A percentile compares a stretch with the other conserved stretches of the same genome.
phyloP scores from a whole-genome alignment of 805 yeast genomes.

The Candida sphagnicola region DNA sequence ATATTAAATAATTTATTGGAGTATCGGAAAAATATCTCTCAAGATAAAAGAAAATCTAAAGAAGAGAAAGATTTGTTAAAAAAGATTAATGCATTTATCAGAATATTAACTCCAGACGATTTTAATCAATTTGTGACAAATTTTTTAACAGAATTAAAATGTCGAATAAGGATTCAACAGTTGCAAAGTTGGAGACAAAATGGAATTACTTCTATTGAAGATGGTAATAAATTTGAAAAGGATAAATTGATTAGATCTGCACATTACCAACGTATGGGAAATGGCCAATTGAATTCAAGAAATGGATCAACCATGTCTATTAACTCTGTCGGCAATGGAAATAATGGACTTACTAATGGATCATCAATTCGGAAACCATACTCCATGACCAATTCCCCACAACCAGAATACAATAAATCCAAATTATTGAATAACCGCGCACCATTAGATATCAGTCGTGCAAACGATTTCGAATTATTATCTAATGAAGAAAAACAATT shows the following conservation, averaged over 20 bases:
- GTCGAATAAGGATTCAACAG: conserved; percentile 79
- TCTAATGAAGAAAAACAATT: conserved; percentile 85
- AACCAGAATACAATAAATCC: conserved; percentile 36
- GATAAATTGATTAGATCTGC: conserved; percentile 71
- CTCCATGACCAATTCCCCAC: conserved; percentile 28
- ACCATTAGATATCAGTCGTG: conserved; percentile 66
- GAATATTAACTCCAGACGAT: conserved; percentile 77
- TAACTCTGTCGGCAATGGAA: conserved; percentile 9
- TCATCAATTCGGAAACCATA: conserved; percentile 11
- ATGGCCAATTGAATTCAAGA: conserved; percentile 26
- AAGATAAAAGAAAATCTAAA: conserved; percentile 81
- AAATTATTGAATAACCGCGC: conserved; percentile 43
- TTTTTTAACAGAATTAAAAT: conserved; percentile 70
- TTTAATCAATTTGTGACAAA: conserved; percentile 72
- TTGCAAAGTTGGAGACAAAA: conserved; percentile 90
- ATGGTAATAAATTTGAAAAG: conserved; percentile 81
- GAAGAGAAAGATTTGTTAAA: conserved; percentile 84
- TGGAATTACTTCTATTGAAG: conserved; percentile 81
- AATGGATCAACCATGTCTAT: conserved; percentile 13
- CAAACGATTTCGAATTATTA: conserved; percentile 77
- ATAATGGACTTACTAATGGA: conserved; percentile 19
- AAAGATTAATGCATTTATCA: conserved; percentile 73
- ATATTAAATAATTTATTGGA: conserved; percentile 77
- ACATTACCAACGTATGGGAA: conserved; percentile 55
- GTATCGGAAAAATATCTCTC: conserved; percentile 73